Percentiles rank a stretch among this genome's conserved stretches.
These are phyloP conservation scores for Linnemannia hyalina DNA, from an alignment of 192 early-diverging fungal genomes.

Conservation along the genomic window DNA sequence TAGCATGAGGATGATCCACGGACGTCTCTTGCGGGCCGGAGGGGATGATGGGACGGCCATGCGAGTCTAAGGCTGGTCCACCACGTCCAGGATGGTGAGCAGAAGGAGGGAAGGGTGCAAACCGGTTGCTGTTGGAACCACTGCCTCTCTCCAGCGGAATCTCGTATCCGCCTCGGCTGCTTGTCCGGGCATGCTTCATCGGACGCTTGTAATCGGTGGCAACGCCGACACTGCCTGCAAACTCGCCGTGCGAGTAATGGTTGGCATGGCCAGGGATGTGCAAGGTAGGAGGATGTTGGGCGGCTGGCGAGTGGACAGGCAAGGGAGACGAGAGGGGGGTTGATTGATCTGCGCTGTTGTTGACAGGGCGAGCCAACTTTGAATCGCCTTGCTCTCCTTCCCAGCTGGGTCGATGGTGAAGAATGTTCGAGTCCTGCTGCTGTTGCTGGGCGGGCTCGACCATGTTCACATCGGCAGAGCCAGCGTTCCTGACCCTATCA, in stretches of 20 bases:
- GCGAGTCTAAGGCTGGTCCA: slow-evolving; percentile 7
- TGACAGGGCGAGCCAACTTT: background rate
- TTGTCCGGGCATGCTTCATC: slow-evolving; percentile 41
- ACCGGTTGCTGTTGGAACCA: background rate
- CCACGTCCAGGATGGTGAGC: background rate
- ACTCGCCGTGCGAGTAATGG: slow-evolving; percentile 19
- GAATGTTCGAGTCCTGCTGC: background rate
- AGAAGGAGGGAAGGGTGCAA: background rate
- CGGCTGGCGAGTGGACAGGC: background rate
- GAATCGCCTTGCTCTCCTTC: background rate
- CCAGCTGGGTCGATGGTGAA: background rate
- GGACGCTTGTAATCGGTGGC: slow-evolving; percentile 27
- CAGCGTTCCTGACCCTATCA: slow-evolving; percentile 11
- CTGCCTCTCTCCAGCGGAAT: background rate
- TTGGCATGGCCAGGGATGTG: background rate
- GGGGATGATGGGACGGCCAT: slow-evolving; percentile 10
- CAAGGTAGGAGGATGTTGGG: background rate
- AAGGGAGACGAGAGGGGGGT: slow-evolving; percentile 16
- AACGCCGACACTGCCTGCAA: background rate
- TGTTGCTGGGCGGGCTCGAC: background rate
- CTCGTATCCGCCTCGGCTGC: slow-evolving; percentile 22
- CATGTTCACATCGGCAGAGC: slow-evolving; percentile 3
- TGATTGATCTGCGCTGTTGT: background rate
- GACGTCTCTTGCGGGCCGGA: background rate
- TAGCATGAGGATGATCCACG: background rate